phyloP scores from a whole-genome alignment of 345 rosid species.

The Cardiospermum halicacabum region DNA sequence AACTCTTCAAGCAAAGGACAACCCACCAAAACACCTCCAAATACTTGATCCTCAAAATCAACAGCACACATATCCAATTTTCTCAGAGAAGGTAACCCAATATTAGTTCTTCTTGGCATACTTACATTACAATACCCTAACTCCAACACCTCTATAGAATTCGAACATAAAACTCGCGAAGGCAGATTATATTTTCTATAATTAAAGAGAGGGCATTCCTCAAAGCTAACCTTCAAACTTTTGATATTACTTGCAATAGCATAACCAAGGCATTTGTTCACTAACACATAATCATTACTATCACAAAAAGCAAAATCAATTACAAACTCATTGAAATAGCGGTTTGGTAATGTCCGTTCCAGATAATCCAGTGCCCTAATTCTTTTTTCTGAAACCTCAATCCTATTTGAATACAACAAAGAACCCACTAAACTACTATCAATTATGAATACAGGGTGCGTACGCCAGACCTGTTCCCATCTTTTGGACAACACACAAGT shows the following conservation, averaged over 20 bases:
- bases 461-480: slow-evolving; percentile 3
- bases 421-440: not conserved
- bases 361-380: not conserved
- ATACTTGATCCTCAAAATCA: not conserved
- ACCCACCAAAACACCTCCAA: not conserved
- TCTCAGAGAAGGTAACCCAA: not conserved
- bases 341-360: not conserved
- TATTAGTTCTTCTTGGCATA: not conserved
- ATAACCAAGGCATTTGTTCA: not conserved
- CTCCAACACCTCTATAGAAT: not conserved
- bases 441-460: not conserved
- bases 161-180: not conserved
- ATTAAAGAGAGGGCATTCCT: too few relatives aligned
- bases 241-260: not conserved
- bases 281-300: not conserved
- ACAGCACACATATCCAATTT: not conserved
- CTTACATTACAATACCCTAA: not conserved
- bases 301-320: not conserved
- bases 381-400: not conserved
- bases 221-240: not conserved
- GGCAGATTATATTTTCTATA: not conserved
- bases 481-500: slow-evolving; percentile 1
- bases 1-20: not conserved
- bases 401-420: not conserved
- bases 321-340: not conserved